Evolutionary conservation across 2,329 filamentous ascomycete genomes (phyloP).

Genomic region (Dactylellina haptotyla): DNA sequence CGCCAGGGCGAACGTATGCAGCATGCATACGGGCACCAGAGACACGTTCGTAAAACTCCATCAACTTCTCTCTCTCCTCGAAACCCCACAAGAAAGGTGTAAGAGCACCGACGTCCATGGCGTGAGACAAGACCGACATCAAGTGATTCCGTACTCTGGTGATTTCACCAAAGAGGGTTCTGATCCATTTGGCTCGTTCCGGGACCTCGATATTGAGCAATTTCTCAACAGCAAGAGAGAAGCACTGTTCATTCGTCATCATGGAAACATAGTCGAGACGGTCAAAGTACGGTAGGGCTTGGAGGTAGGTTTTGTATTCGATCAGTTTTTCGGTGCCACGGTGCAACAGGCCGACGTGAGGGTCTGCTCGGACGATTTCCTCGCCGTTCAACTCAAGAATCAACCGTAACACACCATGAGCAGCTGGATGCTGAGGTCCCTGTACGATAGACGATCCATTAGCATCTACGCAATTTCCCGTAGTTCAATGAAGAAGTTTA

Average conservation of each 20-base stretch:
- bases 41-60: constrained; percentile 99
- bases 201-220: constrained; percentile 96
- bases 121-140: constrained; percentile 86
- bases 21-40: constrained; percentile 97
- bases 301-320: constrained; percentile 99
- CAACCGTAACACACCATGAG: constrained; percentile 95
- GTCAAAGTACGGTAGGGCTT: constrained; percentile 98
- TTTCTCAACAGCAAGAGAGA: constrained; percentile 95
- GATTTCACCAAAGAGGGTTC: constrained; percentile 93
- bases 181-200: constrained; percentile 94
- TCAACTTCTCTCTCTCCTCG: constrained; percentile 99
- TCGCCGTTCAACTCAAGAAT: constrained; percentile 98
- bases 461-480: neutral
- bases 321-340: constrained; percentile 99
- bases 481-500: neutral
- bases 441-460: constrained; percentile 29
- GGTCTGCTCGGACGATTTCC: constrained; percentile 95
- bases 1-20: constrained; percentile 94
- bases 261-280: constrained; percentile 98
- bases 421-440: constrained; percentile 96
- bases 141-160: constrained; percentile 95
- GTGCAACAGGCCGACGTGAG: constrained; percentile 95
- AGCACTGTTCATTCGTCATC: constrained; percentile 99
- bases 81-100: constrained; percentile 99
- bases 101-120: constrained; percentile 82